Evolutionary conservation across 1,284 basidiomycete species (phyloP).

Genomic region (Cutaneotrichosporon sp.): DNA sequence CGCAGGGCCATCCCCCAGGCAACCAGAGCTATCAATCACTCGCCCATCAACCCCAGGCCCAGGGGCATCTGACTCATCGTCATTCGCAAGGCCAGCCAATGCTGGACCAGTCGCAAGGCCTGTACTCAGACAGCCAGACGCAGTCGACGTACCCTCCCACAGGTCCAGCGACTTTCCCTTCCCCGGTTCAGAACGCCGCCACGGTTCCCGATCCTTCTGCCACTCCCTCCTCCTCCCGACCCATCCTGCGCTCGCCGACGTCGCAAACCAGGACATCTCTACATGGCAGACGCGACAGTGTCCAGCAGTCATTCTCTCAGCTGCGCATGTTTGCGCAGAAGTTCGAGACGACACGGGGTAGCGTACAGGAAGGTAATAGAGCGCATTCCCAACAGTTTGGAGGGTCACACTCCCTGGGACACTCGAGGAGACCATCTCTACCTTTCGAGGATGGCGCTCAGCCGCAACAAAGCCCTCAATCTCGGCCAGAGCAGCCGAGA

Average conservation of each 20-base stretch:
- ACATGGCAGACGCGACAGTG: background rate
- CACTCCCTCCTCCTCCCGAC: background rate
- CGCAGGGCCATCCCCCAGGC: background rate
- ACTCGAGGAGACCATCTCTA: background rate
- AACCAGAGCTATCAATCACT: background rate
- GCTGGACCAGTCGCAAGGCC: background rate
- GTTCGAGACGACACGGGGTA: background rate
- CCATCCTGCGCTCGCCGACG: background rate
- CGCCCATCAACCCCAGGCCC: background rate
- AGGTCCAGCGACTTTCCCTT: background rate
- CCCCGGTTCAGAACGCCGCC: background rate
- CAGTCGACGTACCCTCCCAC: constrained; percentile 1
- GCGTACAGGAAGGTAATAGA: background rate
- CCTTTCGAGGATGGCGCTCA: background rate
- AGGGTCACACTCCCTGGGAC: background rate
- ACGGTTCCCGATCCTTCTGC: background rate
- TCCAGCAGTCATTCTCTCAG: background rate
- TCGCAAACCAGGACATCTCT: background rate
- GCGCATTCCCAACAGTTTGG: background rate
- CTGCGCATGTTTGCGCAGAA: constrained; percentile 1
- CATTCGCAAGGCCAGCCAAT: background rate
- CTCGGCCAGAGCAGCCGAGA: background rate
- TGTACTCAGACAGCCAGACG: background rate
- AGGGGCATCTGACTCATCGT: background rate
- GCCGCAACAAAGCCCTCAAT: background rate